Evolutionary conservation across 75 land plant genomes (phyloP), one percentile per base, ranked within the genome.

Genomic region (Selaginella moellendorffii): DNA sequence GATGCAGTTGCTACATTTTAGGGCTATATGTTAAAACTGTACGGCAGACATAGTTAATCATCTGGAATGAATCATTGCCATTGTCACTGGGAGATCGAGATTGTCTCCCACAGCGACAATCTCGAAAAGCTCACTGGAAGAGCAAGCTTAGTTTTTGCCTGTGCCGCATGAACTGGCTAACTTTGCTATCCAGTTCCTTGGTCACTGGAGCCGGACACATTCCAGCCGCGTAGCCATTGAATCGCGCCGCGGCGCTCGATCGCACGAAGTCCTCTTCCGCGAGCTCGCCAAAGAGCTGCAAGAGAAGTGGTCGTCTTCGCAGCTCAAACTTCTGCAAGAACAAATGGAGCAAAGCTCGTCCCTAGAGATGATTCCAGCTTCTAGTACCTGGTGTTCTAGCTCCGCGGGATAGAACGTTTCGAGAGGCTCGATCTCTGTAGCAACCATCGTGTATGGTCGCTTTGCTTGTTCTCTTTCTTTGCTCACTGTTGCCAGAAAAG

Each of bases 321-420:
- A 91, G 79, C 82, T 87, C 97, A 74, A 91, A 91, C 67, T 91
- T 91, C 97, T 91, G 78, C 74, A 72, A 52, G 1, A 14, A 36
- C 46, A 36, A 14, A 36, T 36, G 46, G 46, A 14, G 46, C 46
- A 5, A 36, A 36, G 46, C n/a, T 5, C 14, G 14, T 36, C 46
- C 5, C 5, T 36, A 36, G 5, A 36, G 10, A 36, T 14, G 10
- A 36, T 36, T 36, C 46, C 24, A 60, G 23, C 21, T 20, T 8
- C 21, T 18, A 2, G 52, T 67, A 90, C 96, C 96, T 90, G 97
- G 68, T 92, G 97, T 75, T 92, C 97, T 14, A 80, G 59, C 59
- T 92, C 97, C 52, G 97, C 97, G 18, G 87, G 81, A 72, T 84
- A 88, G 70, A 92, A 85, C 1, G 64, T 53, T 14, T 68, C 83